A percentile compares a stretch with the other conserved stretches of the same genome.
phyloP scores from a whole-genome alignment of 2,329 filamentous ascomycete species.

The Exophiala phaeomuriformis region DNA sequence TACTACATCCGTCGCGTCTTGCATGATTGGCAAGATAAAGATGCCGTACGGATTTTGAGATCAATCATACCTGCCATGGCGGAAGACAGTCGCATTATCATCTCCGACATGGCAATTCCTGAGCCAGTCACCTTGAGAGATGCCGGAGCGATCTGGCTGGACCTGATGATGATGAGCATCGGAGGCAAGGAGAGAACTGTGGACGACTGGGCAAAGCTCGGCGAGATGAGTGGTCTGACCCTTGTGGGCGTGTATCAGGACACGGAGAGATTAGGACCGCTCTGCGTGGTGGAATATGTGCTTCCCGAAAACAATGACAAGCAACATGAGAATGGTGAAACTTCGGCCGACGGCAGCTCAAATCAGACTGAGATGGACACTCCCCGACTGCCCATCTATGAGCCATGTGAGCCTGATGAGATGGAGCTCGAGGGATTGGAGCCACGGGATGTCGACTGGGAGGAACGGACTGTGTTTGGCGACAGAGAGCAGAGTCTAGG shows the following conservation, averaged over 20 bases:
- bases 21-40: slow-evolving; percentile 27
- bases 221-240: slow-evolving; percentile 5
- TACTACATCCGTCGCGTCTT: slow-evolving; percentile 28
- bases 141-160: slow-evolving; percentile 30
- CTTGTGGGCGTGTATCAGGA: slow-evolving; percentile 6
- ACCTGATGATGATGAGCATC: slow-evolving; percentile 30
- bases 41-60: slow-evolving; percentile 27
- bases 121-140: slow-evolving; percentile 23
- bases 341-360: not conserved
- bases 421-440: not conserved
- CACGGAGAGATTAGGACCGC: slow-evolving; percentile 8
- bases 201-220: slow-evolving; percentile 24
- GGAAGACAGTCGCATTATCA: slow-evolving; percentile 26
- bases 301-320: not conserved
- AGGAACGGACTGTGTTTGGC: slow-evolving; percentile 4
- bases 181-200: slow-evolving; percentile 30
- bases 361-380: slow-evolving; percentile 2
- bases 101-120: slow-evolving; percentile 28
- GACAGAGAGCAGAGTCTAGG: slow-evolving; percentile 8
- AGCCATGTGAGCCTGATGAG: not conserved
- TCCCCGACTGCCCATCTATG: not conserved
- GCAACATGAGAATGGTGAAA: not conserved
- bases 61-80: slow-evolving; percentile 24
- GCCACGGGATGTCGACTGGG: slow-evolving; percentile 4
- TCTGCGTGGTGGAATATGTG: slow-evolving; percentile 8